These are phyloP conservation scores for Aegilops longissima DNA, from an alignment of 176 grass and related monocot genomes.

Conservation along the genomic window DNA sequence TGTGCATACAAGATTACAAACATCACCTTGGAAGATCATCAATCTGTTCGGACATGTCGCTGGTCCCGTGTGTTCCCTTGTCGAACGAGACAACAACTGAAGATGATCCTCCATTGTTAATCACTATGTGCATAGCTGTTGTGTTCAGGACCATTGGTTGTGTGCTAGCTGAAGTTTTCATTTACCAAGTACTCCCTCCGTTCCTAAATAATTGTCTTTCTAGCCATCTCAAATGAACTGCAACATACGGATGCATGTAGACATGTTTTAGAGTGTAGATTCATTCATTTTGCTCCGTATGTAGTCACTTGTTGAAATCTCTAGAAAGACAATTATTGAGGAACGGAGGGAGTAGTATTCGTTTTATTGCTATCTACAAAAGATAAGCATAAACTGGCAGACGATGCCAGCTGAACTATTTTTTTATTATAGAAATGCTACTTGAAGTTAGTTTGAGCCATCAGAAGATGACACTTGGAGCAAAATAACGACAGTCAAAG, in stretches of 20 bases:
- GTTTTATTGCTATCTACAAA: not conserved
- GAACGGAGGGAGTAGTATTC: no score
- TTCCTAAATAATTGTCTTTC: no score
- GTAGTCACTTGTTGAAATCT: no score
- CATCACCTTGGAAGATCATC: not conserved
- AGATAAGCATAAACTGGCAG: not conserved
- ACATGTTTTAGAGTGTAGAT: no score
- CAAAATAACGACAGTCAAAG: not conserved
- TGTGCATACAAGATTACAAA: not conserved
- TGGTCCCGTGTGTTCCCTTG: not conserved
- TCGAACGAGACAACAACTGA: not conserved
- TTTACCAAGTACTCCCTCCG: no score
- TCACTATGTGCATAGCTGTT: not conserved
- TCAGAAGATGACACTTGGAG: not conserved
- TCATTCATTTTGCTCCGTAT: no score
- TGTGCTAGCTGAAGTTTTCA: no score
- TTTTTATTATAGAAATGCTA: not conserved
- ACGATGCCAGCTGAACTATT: not conserved
- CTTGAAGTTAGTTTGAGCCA: not conserved
- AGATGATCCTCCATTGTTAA: not conserved
- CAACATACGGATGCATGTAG: no score
- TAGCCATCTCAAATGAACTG: no score
- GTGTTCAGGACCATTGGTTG: not conserved
- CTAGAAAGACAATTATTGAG: no score
- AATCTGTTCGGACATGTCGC: not conserved